A percentile compares a stretch with the other conserved stretches of the same genome.
phyloP scores from a whole-genome alignment of 148 eudicot species.

The Simmondsia chinensis region DNA sequence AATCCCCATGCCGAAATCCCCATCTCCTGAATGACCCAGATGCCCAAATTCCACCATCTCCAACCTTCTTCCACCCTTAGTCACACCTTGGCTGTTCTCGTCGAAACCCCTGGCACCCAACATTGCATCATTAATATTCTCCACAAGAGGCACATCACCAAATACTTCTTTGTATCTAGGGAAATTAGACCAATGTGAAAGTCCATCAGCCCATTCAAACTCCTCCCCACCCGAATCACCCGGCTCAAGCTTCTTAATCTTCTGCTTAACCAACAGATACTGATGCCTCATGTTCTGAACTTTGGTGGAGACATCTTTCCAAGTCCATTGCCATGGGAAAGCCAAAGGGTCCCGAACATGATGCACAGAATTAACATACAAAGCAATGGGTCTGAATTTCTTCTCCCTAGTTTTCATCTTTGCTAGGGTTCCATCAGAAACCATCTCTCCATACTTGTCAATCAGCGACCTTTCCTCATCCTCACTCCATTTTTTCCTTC shows the following conservation, averaged over 20 bases:
- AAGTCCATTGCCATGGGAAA: conserved; percentile 91
- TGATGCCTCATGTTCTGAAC: conserved; percentile 99
- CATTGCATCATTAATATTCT: conserved; percentile 26
- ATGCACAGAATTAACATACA: conserved; percentile 65
- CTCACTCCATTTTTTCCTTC: conserved; percentile 94
- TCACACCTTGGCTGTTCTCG: too few relatives aligned
- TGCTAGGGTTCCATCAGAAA: conserved; percentile 53
- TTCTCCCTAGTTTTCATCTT: conserved; percentile 94
- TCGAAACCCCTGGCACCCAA: conserved; percentile 38
- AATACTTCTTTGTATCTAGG: conserved; percentile 79
- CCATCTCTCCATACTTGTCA: conserved; percentile 68
- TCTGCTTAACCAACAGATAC: conserved; percentile 84
- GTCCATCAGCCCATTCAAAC: conserved; percentile 82
- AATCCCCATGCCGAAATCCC: conserved; percentile 54
- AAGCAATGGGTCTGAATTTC: conserved; percentile 77
- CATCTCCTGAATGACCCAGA: conserved; percentile 47
- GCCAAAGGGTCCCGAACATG: conserved; percentile 54
- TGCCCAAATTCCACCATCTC: conserved; percentile 51
- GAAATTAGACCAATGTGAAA: conserved; percentile 80
- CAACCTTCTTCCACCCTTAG: conserved; percentile 44
- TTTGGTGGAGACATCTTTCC: conserved; percentile 94
- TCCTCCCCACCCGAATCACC: conserved; percentile 37
- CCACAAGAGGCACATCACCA: conserved; percentile 63
- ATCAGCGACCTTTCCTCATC: conserved; percentile 78
- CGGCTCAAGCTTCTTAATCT: conserved; percentile 62